phyloP scores from a whole-genome alignment of 2,329 filamentous ascomycete genomes.

The Diaporthe sp. region DNA sequence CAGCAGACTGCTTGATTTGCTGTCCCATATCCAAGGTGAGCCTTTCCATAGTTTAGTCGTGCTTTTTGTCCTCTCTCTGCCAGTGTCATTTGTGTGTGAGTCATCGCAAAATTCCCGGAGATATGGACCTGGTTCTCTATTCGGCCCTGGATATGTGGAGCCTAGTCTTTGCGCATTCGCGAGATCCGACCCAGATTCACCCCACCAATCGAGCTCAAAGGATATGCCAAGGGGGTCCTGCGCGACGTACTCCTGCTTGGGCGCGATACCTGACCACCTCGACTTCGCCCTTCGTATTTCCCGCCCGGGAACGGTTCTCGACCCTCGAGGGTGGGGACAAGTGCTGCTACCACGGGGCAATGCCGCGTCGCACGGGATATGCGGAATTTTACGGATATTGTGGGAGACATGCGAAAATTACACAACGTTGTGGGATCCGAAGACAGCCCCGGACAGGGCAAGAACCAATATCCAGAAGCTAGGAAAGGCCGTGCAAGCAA shows the following conservation, averaged over 20 bases:
- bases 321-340: background rate
- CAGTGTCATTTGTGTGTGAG: conserved; percentile 31
- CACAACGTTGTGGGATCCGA: background rate
- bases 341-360: background rate
- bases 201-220: conserved; percentile 30
- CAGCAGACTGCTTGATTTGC: conserved; percentile 31
- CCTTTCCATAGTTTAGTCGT: conserved; percentile 10
- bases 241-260: background rate
- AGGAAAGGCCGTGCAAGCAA: background rate
- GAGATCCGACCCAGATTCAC: conserved; percentile 30
- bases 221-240: background rate
- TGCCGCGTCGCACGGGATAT: background rate
- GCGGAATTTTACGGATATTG: background rate
- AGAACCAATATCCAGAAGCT: background rate
- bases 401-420: background rate
- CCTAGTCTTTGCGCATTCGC: conserved; percentile 28
- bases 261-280: background rate
- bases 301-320: too few species aligned
- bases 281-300: background rate
- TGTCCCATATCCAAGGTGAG: conserved; percentile 35
- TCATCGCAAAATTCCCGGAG: conserved; percentile 39
- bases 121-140: conserved; percentile 32
- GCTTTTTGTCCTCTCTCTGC: conserved; percentile 5
- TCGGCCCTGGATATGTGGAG: conserved; percentile 35
- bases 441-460: background rate